phyloP scores from a whole-genome alignment of 495 filamentous ascomycete species.

The Aspergillus kassunensis region DNA sequence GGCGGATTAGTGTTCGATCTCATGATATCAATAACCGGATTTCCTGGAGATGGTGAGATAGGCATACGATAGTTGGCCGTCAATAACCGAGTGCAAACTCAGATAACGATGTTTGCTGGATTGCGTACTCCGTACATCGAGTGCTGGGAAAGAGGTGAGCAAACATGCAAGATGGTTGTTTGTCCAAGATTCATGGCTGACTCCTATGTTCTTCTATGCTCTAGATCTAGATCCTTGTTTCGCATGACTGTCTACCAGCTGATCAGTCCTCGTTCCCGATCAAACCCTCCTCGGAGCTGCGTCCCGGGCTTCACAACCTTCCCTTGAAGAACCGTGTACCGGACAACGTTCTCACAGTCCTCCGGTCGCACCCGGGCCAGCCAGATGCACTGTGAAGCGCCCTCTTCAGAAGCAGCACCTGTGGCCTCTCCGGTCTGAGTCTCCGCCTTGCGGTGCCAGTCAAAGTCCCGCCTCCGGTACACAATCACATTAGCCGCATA shows the following conservation, averaged over 20 bases:
- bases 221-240: slow-evolving; percentile 4
- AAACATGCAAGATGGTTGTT: neutral
- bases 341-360: slow-evolving; percentile 91
- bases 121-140: neutral
- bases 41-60: neutral
- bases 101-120: neutral
- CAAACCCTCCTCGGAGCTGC: slow-evolving; percentile 87
- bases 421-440: slow-evolving; percentile 28
- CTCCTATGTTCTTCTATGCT: neutral
- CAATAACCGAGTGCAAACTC: neutral
- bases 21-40: neutral
- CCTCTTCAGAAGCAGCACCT: slow-evolving; percentile 30
- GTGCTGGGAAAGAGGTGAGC: neutral
- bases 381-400: slow-evolving; percentile 89
- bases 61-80: neutral
- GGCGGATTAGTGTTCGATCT: neutral
- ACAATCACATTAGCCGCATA: slow-evolving; percentile 78
- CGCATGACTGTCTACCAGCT: slow-evolving; percentile 66
- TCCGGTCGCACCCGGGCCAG: slow-evolving; percentile 82
- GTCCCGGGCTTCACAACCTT: slow-evolving; percentile 84
- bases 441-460: slow-evolving; percentile 42
- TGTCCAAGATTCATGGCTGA: neutral
- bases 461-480: slow-evolving; percentile 64
- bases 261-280: slow-evolving; percentile 69
- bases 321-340: slow-evolving; percentile 85